phyloP scores from a whole-genome alignment of 2,329 filamentous ascomycete genomes.

The Alternaria consortialis region DNA sequence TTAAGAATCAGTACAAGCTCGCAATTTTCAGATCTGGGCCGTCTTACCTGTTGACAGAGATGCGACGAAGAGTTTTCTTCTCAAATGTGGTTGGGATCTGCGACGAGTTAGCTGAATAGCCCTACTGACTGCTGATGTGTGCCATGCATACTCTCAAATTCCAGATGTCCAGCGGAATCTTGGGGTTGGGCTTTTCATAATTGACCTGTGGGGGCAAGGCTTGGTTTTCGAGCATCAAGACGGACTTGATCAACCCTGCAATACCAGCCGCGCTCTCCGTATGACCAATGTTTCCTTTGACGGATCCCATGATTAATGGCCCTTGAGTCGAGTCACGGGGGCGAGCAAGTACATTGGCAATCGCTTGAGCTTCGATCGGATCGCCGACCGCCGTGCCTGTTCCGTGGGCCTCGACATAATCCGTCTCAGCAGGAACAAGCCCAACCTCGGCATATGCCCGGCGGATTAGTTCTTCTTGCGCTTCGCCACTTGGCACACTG shows the following conservation, averaged over 20 bases:
- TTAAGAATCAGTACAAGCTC: conserved; percentile 1
- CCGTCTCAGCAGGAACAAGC: conserved; percentile 36
- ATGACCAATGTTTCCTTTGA: conserved; percentile 48
- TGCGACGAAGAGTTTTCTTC: too few relatives aligned
- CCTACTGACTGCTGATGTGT: too few relatives aligned
- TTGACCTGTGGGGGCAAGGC: too few relatives aligned
- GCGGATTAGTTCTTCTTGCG: conserved; percentile 47
- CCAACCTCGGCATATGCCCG: conserved; percentile 32
- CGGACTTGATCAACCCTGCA: conserved; percentile 48
- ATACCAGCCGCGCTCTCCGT: conserved; percentile 40
- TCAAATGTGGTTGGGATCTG: too few relatives aligned
- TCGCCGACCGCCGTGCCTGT: conserved; percentile 62
- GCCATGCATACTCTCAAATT: too few relatives aligned
- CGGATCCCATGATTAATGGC: conserved; percentile 36
- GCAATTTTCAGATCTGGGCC: too few relatives aligned
- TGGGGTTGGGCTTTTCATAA: too few relatives aligned
- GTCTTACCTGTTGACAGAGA: too few relatives aligned
- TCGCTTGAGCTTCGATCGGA: conserved; percentile 39
- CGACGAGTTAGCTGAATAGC: too few relatives aligned
- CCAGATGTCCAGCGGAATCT: too few relatives aligned
- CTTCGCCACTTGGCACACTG: conserved; percentile 65
- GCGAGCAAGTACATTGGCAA: conserved; percentile 10
- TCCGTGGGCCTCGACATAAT: conserved; percentile 50
- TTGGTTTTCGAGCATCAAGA: conserved; percentile 6
- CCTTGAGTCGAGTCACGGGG: conserved; percentile 12